Evolutionary conservation across 2,329 filamentous ascomycete genomes (phyloP).

Genomic region (Penicillium sp.): DNA sequence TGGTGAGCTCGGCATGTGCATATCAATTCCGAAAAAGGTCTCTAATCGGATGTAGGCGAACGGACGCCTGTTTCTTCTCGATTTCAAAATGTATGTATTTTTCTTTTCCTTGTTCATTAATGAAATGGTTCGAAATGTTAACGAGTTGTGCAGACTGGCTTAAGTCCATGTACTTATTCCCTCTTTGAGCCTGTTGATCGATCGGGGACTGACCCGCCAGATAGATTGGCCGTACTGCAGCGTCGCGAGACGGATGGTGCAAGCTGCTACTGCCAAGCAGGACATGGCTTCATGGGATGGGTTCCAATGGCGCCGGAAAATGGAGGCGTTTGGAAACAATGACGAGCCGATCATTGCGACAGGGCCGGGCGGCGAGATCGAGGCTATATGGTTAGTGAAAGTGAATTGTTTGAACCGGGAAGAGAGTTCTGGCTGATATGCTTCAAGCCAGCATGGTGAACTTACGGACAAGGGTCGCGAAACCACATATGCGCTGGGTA

Average conservation of each 20-base stretch:
- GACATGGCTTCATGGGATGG: slow-evolving; percentile 53
- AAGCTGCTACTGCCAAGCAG: slow-evolving; percentile 53
- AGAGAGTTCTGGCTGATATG: slow-evolving; percentile 10
- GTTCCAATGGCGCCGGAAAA: slow-evolving; percentile 61
- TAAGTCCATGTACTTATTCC: slow-evolving; percentile 42
- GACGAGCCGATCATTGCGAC: slow-evolving; percentile 65
- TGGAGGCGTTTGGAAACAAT: slow-evolving; percentile 73
- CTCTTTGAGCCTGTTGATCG: neutral
- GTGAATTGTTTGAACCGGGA: no score
- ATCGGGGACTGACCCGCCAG: slow-evolving; percentile 18
- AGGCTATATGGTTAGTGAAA: slow-evolving; percentile 67
- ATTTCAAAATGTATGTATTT: slow-evolving; percentile 63
- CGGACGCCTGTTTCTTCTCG: slow-evolving; percentile 82
- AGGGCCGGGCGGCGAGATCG: slow-evolving; percentile 64
- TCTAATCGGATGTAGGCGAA: slow-evolving; percentile 47
- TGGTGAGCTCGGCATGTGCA: slow-evolving; percentile 42
- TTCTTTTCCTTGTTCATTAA: neutral
- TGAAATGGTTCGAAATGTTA: neutral
- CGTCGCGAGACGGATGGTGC: slow-evolving; percentile 65
- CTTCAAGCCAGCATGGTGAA: slow-evolving; percentile 53
- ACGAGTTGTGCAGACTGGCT: slow-evolving; percentile 40
- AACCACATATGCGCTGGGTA: slow-evolving; percentile 65
- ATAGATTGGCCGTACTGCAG: slow-evolving; percentile 85
- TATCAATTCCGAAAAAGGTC: neutral
- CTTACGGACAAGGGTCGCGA: slow-evolving; percentile 69